Base-by-base conservation (phyloP, 2,329 filamentous ascomycete species). In the Aspergillus ustus region DNA sequence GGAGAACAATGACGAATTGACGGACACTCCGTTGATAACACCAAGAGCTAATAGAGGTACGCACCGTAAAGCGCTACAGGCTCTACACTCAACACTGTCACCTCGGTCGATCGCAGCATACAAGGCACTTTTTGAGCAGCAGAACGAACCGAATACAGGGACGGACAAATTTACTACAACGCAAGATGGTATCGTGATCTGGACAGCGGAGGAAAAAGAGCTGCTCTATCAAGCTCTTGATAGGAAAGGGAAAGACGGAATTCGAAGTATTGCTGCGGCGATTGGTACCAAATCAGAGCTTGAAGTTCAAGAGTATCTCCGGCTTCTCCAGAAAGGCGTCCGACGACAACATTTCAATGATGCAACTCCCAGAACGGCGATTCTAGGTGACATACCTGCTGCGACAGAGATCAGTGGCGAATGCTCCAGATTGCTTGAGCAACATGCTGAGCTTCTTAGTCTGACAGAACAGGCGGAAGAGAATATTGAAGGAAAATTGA, bases 251-350 rank as follows among this genome's bases (percentile, higher is more conserved):
- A 84, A 80, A 55, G 84, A 87, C 67, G 81, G 92, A 63, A 69
- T 90, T 0, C 76, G 77, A 1, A 85, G 83, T 1, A 89, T 97
- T 59, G 83, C 91, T 1, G 69, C 76, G 8, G 81, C 84, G 0
- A 80, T 97, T 17, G 81, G 81, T 0, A 89, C 87, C 37, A 98
- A 98, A 76, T 89, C 87, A 61, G 84, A 87, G 65, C 72, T 89
- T 8, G 92, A 97, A 76, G 87, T 95, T 37, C 83, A 84, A 29
- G 85, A 90, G 54, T 93, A 93, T 72, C 73, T 96, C 4, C 70
- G 80, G 7, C 73, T 91, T 1, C 81, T 97, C 5, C 80, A 87
- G 9, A 78, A 82, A 20, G 82, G 80, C 1, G 67, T 79, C 6
- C 74, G 81, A 40, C 72, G 76, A 22, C 78, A 82, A 44, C 79